Evolutionary conservation across 306 rosid species (phyloP).

Genomic region (Dalbergia cultrata): DNA sequence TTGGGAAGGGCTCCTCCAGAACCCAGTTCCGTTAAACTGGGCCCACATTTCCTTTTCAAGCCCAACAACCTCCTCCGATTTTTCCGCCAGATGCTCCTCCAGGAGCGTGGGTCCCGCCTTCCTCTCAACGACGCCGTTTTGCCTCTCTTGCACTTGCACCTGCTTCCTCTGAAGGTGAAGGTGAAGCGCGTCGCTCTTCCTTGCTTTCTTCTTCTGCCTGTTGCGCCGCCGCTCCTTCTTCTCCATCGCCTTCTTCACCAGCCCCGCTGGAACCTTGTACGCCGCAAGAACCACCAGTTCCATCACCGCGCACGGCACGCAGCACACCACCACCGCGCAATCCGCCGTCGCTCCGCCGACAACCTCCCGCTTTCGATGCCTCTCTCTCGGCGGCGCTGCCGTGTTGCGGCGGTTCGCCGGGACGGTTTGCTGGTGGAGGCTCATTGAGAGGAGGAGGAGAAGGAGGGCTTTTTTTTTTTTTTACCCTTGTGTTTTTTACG

Average conservation of each 20-base stretch:
- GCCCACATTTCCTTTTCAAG: constrained; percentile 74
- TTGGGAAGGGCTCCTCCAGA: constrained; percentile 74
- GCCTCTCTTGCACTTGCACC: not conserved
- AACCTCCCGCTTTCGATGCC: constrained; percentile 53
- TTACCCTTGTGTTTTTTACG: not conserved
- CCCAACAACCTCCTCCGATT: constrained; percentile 30
- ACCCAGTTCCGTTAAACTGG: constrained; percentile 61
- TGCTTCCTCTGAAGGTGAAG: constrained; percentile 8
- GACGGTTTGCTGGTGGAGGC: constrained; percentile 18
- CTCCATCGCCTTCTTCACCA: constrained; percentile 63
- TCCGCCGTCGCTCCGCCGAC: constrained; percentile 83
- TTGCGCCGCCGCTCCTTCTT: constrained; percentile 31
- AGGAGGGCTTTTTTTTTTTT: not conserved
- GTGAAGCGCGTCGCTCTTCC: not conserved
- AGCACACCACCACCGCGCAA: constrained; percentile 80
- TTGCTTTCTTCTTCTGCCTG: not conserved
- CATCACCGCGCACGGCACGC: constrained; percentile 74
- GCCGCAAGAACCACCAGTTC: constrained; percentile 58
- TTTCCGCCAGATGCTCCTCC: constrained; percentile 26
- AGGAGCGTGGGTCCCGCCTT: not conserved
- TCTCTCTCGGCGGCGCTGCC: not conserved
- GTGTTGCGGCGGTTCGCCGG: not conserved
- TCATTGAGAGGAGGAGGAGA: constrained; percentile 34
- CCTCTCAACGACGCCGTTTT: not conserved
- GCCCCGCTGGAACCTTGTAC: constrained; percentile 70